Percentiles rank a stretch among this genome's conserved stretches.
Conservation (phyloP, 495 filamentous ascomycete species). For the Hypoxylon trugodes region DNA sequence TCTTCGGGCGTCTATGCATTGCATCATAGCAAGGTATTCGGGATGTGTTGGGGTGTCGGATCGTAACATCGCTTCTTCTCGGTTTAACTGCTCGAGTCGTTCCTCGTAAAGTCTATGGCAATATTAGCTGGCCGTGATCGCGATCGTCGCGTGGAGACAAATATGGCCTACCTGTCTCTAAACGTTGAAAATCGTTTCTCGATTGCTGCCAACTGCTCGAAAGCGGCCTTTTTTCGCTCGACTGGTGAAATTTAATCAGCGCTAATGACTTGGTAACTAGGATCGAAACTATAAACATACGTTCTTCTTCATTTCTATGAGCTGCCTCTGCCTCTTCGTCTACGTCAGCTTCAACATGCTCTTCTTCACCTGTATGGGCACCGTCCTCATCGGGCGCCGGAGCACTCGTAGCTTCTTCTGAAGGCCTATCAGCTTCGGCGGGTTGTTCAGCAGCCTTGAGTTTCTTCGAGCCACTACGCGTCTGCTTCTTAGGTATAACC, state of each 20-base stretch:
- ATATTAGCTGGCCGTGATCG: constrained; percentile 24
- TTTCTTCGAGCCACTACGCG: constrained; percentile 51
- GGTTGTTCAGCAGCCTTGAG: constrained; percentile 47
- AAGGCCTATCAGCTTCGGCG: constrained; percentile 39
- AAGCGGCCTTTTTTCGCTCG: constrained; percentile 78
- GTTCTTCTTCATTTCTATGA: constrained; percentile 75
- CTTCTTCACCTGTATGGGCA: constrained; percentile 54
- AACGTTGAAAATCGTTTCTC: constrained; percentile 87
- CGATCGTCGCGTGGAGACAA: background rate
- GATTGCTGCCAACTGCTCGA: constrained; percentile 78
- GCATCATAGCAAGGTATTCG: constrained; percentile 84
- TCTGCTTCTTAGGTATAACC: constrained; percentile 49
- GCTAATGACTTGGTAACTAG: background rate
- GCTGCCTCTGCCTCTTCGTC: constrained; percentile 63
- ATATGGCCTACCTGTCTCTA: constrained; percentile 75
- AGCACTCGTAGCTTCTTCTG: constrained; percentile 43
- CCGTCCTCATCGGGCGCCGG: constrained; percentile 47
- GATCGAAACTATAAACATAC: constrained; percentile 57
- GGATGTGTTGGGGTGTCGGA: constrained; percentile 83
- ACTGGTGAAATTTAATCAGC: constrained; percentile 65
- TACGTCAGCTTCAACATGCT: constrained; percentile 56
- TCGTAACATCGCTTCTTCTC: constrained; percentile 83
- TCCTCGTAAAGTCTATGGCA: constrained; percentile 80
- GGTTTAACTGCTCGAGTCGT: constrained; percentile 77
- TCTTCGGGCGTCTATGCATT: constrained; percentile 80